Evolutionary conservation across 768 basidiomycete species (phyloP).

Genomic region (Udeniomyces megalosporus): DNA sequence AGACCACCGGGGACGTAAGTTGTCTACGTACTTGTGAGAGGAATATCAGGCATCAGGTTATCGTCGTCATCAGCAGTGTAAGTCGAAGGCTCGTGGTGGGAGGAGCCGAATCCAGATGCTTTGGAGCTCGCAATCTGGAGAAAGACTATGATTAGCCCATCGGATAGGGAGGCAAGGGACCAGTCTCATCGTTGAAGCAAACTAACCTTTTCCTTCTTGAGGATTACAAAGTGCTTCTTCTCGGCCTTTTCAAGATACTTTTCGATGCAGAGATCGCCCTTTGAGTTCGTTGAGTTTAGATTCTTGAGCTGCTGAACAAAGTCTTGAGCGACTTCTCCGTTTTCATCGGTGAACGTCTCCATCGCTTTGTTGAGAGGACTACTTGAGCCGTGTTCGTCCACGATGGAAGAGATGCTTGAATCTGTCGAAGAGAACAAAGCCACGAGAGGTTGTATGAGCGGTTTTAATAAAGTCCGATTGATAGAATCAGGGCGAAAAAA

Average conservation of each 20-base stretch:
- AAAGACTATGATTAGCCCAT: background rate
- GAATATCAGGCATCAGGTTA: constrained; percentile 15
- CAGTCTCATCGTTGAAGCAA: constrained; percentile 23
- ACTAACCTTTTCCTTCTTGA: constrained; percentile 55
- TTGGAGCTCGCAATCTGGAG: constrained; percentile 10
- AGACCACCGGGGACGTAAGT: background rate
- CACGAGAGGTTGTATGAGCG: no score
- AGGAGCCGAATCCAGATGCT: constrained; percentile 2
- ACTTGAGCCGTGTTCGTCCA: constrained; percentile 71
- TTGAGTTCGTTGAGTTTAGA: constrained; percentile 71
- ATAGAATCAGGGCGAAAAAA: background rate
- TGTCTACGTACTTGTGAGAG: constrained; percentile 2
- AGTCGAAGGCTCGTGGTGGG: background rate
- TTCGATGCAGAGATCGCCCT: constrained; percentile 80
- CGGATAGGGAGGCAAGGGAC: background rate
- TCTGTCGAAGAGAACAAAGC: background rate
- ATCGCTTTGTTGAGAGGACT: constrained; percentile 80
- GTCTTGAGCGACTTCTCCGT: constrained; percentile 75
- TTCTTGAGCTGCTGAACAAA: constrained; percentile 70
- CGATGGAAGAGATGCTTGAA: constrained; percentile 79
- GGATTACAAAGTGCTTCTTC: background rate
- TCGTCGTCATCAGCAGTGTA: constrained; percentile 16
- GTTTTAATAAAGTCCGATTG: no score
- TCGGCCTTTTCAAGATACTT: constrained; percentile 34
- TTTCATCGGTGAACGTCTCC: constrained; percentile 68